Percentiles rank a stretch among this genome's conserved stretches.
These are phyloP conservation scores for Leishmania amazonensis DNA, from an alignment of 208 protist species.

Conservation along the genomic window DNA sequence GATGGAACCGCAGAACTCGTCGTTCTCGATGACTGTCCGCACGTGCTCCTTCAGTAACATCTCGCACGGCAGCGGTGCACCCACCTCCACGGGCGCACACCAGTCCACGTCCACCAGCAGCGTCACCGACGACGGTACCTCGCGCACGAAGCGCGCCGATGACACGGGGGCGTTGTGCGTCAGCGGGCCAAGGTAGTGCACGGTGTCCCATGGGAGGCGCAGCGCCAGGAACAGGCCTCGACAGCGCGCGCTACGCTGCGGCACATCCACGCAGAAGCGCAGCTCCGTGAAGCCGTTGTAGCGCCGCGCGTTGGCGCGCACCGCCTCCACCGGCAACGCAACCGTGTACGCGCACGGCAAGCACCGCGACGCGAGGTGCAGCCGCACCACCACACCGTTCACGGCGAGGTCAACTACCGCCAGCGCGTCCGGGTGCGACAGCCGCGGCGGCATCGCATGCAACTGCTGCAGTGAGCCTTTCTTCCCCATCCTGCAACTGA, in stretches of 20 bases:
- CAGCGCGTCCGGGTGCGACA: conserved; percentile 7
- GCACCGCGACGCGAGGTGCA: conserved; percentile 15
- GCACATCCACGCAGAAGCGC: conserved; percentile 20
- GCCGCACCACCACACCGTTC: conserved; percentile 10
- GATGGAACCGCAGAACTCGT: conserved; percentile 71
- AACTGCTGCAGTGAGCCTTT: neutral
- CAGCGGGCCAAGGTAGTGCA: conserved; percentile 45
- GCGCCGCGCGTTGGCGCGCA: conserved; percentile 6
- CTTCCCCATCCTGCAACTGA: neutral
- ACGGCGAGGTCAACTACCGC: conserved; percentile 22
- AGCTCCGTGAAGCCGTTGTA: conserved; percentile 31
- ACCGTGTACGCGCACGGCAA: conserved; percentile 33
- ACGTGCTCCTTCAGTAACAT: conserved; percentile 77
- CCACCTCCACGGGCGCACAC: conserved; percentile 20
- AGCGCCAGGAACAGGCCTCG: conserved; percentile 28
- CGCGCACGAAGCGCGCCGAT: conserved; percentile 50
- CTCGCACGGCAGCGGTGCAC: conserved; percentile 49
- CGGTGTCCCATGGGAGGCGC: conserved; percentile 33
- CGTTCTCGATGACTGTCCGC: conserved; percentile 63
- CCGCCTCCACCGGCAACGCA: neutral
- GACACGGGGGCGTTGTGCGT: conserved; percentile 13
- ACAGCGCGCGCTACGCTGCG: conserved; percentile 13
- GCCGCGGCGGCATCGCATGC: neutral
- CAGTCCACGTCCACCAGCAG: conserved; percentile 43
- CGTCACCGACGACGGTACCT: conserved; percentile 34